These are phyloP conservation scores for Starmerella tilneyi DNA, from an alignment of 805 yeast genomes.

Conservation along the genomic window DNA sequence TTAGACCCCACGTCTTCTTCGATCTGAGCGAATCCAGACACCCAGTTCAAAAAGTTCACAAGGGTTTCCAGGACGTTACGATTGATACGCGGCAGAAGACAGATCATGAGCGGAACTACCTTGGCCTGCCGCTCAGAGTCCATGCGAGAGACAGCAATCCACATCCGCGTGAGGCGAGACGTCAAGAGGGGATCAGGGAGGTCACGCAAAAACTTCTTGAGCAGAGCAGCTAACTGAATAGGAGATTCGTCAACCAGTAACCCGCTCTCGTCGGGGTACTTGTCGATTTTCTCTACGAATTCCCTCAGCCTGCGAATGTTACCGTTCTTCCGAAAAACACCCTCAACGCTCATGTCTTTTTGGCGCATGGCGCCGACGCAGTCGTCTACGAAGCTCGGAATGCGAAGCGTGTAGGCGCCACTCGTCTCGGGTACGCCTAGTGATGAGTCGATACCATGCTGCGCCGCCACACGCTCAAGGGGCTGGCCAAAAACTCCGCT, in stretches of 20 bases:
- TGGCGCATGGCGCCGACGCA: constrained; percentile 70
- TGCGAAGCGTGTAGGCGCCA: constrained; percentile 45
- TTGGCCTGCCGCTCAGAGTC: constrained; percentile 27
- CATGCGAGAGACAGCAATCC: constrained; percentile 43
- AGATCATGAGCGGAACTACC: constrained; percentile 49
- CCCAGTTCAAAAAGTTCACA: constrained; percentile 82
- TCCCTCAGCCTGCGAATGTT: constrained; percentile 74
- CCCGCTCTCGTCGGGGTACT: constrained; percentile 59
- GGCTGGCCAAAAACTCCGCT: constrained; percentile 64
- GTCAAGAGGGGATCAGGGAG: constrained; percentile 87
- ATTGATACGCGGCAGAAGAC: constrained; percentile 69
- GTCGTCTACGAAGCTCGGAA: constrained; percentile 84
- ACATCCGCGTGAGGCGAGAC: constrained; percentile 58
- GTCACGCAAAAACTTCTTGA: constrained; percentile 85
- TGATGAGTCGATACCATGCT: constrained; percentile 73
- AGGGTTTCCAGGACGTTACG: constrained; percentile 81
- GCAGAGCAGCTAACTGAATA: constrained; percentile 82
- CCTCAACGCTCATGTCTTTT: constrained; percentile 90
- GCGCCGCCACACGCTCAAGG: constrained; percentile 52
- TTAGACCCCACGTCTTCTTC: constrained; percentile 73
- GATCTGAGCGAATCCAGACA: constrained; percentile 85
- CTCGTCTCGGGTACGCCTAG: constrained; percentile 27
- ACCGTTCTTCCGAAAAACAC: constrained; percentile 92
- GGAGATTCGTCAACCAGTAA: constrained; percentile 67
- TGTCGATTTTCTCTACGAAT: constrained; percentile 62